phyloP scores from a whole-genome alignment of 192 early-diverging fungal species.

The Dispira simplex region DNA sequence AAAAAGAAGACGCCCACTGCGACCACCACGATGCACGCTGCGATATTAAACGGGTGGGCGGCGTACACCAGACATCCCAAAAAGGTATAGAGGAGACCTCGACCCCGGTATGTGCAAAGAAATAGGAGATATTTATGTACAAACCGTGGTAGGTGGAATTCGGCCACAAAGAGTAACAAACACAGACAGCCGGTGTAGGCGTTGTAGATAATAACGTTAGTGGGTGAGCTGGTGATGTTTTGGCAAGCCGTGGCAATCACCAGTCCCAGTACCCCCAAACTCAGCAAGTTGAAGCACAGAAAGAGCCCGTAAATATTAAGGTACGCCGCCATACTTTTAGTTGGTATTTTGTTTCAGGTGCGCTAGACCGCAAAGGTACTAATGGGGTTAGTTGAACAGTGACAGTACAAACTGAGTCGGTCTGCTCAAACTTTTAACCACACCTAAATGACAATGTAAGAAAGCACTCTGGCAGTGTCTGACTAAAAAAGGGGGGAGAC shows the following conservation, averaged over 20 bases:
- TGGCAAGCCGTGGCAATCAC: conserved; percentile 23
- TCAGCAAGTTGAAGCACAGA: conserved; percentile 28
- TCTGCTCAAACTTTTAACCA: no score
- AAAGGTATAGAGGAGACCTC: conserved; percentile 38
- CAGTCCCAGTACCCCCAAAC: conserved; percentile 21
- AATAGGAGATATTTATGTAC: conserved; percentile 31
- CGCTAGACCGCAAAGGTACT: no score
- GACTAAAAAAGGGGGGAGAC: no score
- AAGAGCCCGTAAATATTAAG: conserved; percentile 27
- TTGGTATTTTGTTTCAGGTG: no score
- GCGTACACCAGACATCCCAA: conserved; percentile 40
- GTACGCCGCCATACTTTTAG: conserved; percentile 18
- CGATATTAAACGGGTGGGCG: conserved; percentile 24
- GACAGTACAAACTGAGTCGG: no score
- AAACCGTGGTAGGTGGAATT: conserved; percentile 25
- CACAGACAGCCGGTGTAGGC: conserved; percentile 28
- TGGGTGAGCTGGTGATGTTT: conserved; percentile 26
- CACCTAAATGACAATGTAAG: no score
- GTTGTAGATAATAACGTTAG: conserved; percentile 32
- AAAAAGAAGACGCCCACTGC: conserved; percentile 33
- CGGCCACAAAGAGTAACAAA: conserved; percentile 28
- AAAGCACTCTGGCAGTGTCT: no score
- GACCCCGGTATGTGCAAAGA: conserved; percentile 35
- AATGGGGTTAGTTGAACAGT: no score
- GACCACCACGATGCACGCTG: conserved; percentile 28